These are phyloP conservation scores for Aspergillus tanneri DNA, from an alignment of 2,329 filamentous ascomycete species.

Conservation along the genomic window DNA sequence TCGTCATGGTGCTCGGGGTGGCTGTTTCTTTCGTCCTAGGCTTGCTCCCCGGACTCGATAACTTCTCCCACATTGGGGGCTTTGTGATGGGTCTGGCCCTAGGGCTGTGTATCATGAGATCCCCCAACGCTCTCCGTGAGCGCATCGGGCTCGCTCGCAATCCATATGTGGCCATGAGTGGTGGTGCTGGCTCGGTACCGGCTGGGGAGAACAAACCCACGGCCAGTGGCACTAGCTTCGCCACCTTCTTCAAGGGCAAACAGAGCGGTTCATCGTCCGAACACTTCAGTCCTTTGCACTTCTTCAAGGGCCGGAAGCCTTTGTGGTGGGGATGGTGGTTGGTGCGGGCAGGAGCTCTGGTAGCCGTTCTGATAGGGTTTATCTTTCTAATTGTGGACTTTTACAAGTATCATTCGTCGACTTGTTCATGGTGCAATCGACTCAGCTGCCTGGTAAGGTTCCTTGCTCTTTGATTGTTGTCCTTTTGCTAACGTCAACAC, in stretches of 20 bases:
- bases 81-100: constrained; percentile 89
- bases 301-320: constrained; percentile 89
- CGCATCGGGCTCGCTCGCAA: constrained; percentile 68
- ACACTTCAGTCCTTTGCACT: constrained; percentile 51
- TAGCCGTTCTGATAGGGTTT: constrained; percentile 80
- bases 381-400: constrained; percentile 88
- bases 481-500: constrained; percentile 14
- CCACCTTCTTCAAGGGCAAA: constrained; percentile 52
- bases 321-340: constrained; percentile 99
- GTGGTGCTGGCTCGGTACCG: constrained; percentile 39
- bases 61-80: constrained; percentile 91
- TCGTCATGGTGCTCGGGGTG: constrained; percentile 82
- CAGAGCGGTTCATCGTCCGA: constrained; percentile 50
- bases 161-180: constrained; percentile 68
- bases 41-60: constrained; percentile 87
- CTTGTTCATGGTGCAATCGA: constrained; percentile 92
- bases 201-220: constrained; percentile 47
- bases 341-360: constrained; percentile 71
- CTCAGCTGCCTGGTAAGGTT: constrained; percentile 82
- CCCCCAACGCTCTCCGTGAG: constrained; percentile 74
- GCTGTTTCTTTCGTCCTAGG: constrained; percentile 89
- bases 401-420: constrained; percentile 68
- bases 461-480: background rate
- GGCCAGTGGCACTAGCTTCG: constrained; percentile 60
- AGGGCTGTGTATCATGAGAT: constrained; percentile 83